phyloP scores from a whole-genome alignment of 148 eudicot species.

The Persicaria tinctoria region DNA sequence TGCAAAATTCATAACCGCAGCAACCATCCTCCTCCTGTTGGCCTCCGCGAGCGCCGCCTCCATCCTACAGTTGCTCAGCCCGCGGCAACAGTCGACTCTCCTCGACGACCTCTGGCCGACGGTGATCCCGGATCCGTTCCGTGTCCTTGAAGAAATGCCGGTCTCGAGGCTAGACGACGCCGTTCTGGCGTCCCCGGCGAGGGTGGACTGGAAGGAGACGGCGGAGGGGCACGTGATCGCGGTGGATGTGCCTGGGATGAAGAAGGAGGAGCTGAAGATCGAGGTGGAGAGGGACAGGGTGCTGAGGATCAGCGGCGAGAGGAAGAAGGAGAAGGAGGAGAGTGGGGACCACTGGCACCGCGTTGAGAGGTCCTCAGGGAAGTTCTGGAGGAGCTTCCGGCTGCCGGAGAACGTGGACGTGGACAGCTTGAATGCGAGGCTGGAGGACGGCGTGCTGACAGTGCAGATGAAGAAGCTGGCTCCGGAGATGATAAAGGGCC shows the following conservation, averaged over 20 bases:
- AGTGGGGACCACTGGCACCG: slow-evolving; percentile 33
- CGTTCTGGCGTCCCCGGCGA: slow-evolving; percentile 16
- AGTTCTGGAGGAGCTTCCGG: slow-evolving; percentile 28
- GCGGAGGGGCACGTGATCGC: slow-evolving; percentile 29
- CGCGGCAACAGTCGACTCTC: slow-evolving; percentile 7
- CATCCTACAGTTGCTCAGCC: slow-evolving; percentile 14
- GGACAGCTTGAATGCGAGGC: slow-evolving; percentile 24
- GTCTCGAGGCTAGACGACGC: slow-evolving; percentile 15
- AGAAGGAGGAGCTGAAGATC: slow-evolving; percentile 32
- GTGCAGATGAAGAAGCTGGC: slow-evolving; percentile 20
- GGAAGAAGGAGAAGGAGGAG: slow-evolving; percentile 31
- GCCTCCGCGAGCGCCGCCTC: slow-evolving; percentile 2
- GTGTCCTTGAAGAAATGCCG: slow-evolving; percentile 23
- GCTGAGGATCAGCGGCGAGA: slow-evolving; percentile 31
- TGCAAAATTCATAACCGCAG: background rate
- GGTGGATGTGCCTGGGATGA: slow-evolving; percentile 33
- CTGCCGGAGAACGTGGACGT: slow-evolving; percentile 32
- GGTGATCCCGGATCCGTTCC: slow-evolving; percentile 22
- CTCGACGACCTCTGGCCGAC: slow-evolving; percentile 23
- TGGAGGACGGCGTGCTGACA: slow-evolving; percentile 30
- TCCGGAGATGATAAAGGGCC: slow-evolving; percentile 22
- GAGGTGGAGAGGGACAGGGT: slow-evolving; percentile 38
- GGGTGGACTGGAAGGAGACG: slow-evolving; percentile 47
- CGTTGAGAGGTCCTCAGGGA: slow-evolving; percentile 25
- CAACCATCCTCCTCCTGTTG: background rate